These are phyloP conservation scores for Hordeum marinum DNA, from an alignment of 176 grass and related monocot genomes.

Conservation along the genomic window DNA sequence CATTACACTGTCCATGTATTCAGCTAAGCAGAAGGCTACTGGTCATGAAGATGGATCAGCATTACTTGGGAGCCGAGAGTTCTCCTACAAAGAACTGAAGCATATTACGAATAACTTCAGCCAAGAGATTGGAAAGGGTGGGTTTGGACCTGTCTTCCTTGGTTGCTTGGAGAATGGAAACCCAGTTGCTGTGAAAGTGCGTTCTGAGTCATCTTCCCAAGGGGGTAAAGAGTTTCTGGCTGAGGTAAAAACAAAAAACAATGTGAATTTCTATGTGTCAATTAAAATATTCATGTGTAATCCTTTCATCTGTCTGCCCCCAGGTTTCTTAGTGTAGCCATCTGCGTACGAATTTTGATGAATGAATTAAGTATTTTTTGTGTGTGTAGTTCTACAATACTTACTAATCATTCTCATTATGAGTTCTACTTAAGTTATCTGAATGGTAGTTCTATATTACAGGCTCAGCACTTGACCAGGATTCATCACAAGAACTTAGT, in stretches of 20 bases:
- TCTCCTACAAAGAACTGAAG: constrained; percentile 53
- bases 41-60: background rate
- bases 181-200: constrained; percentile 61
- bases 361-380: background rate
- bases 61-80: constrained; percentile 37
- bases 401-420: background rate
- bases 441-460: background rate
- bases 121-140: constrained; percentile 56
- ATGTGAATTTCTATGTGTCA: background rate
- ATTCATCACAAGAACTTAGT: constrained; percentile 74
- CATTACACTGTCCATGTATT: background rate
- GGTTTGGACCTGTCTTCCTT: constrained; percentile 61
- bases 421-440: background rate
- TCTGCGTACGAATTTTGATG: background rate
- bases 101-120: constrained; percentile 52
- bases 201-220: constrained; percentile 34
- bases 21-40: constrained; percentile 6
- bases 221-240: constrained; percentile 49
- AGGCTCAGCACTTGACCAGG: constrained; percentile 51
- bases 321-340: background rate
- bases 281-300: background rate
- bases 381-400: background rate
- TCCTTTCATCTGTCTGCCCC: background rate
- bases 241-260: constrained; percentile 44
- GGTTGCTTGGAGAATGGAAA: constrained; percentile 48